Evolutionary conservation across 2,329 filamentous ascomycete species (phyloP).

Genomic region (Blastomyces gilchristii): DNA sequence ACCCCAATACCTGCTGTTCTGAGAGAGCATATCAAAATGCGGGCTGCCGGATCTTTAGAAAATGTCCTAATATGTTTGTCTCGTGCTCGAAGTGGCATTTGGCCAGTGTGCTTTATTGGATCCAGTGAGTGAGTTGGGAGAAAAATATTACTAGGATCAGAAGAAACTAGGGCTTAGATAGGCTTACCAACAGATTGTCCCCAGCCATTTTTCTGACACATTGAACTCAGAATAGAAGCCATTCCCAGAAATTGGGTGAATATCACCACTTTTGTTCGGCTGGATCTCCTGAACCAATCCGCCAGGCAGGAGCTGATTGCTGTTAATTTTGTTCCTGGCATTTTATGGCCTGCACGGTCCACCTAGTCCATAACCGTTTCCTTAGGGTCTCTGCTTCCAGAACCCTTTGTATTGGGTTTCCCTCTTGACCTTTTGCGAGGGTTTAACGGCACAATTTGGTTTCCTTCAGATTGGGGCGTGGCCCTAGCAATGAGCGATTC

Average conservation of each 20-base stretch:
- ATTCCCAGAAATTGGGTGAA: conserved; percentile 51
- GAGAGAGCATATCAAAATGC: conserved; percentile 47
- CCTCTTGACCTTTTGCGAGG: not conserved
- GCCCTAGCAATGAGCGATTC: conserved; percentile 2
- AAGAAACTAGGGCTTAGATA: not conserved
- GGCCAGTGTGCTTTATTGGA: conserved; percentile 37
- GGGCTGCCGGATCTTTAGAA: conserved; percentile 26
- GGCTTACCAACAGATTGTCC: conserved; percentile 29
- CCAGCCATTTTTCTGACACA: conserved; percentile 46
- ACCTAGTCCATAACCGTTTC: conserved; percentile 24
- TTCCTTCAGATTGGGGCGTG: not conserved
- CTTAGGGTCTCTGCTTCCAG: conserved; percentile 9
- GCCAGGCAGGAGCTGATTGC: conserved; percentile 28
- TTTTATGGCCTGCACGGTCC: conserved; percentile 15
- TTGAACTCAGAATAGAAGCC: conserved; percentile 40
- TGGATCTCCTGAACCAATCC: conserved; percentile 36
- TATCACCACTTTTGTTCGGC: conserved; percentile 46
- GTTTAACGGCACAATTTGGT: not conserved
- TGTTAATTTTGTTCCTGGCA: conserved; percentile 33
- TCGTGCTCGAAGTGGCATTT: conserved; percentile 36
- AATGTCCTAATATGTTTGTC: conserved; percentile 41
- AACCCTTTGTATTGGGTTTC: conserved; percentile 3
- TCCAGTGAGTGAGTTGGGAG: not conserved
- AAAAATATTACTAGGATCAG: not conserved
- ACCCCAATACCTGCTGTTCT: conserved; percentile 49